Percentiles rank a stretch among this genome's conserved stretches.
Evolutionary conservation across 2,329 filamentous ascomycete species (phyloP).

Genomic region (Xenoacremonium recifei): DNA sequence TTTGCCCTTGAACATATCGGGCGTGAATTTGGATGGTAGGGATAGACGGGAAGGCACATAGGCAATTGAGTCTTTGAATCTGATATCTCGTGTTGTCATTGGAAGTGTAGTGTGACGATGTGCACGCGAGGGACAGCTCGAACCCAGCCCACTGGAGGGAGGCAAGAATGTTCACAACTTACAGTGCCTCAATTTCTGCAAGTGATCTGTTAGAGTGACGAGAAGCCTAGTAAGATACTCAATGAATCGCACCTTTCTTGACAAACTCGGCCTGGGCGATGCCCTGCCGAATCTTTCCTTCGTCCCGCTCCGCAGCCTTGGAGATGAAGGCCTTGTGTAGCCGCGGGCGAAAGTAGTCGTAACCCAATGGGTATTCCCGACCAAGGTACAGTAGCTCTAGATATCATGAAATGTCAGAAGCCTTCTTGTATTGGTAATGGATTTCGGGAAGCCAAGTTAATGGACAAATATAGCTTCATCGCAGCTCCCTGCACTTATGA

Average conservation of each 20-base stretch:
- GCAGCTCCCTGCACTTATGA: background rate
- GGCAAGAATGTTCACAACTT: no score
- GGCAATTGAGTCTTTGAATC: background rate
- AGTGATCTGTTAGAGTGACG: no score
- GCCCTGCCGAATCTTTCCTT: conserved; percentile 71
- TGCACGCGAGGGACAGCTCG: no score
- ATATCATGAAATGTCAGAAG: background rate
- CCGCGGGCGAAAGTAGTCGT: conserved; percentile 73
- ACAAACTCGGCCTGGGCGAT: conserved; percentile 83
- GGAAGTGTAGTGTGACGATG: no score
- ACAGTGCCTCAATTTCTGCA: conserved; percentile 88
- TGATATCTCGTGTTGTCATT: no score
- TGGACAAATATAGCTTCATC: no score
- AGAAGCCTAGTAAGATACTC: no score
- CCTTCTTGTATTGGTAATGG: no score
- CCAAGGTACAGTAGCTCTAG: conserved; percentile 82
- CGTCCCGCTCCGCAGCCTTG: conserved; percentile 68
- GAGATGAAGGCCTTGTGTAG: conserved; percentile 83
- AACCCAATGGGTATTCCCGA: conserved; percentile 83
- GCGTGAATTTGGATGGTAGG: background rate
- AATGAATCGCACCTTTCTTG: conserved; percentile 82
- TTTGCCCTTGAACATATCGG: background rate
- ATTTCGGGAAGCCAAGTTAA: no score
- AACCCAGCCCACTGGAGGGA: no score
- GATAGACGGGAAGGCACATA: background rate